Evolutionary conservation across 2,329 filamentous ascomycete genomes (phyloP), one percentile per base, ranked within the genome.

Genomic region (Alternaria ventricosa): DNA sequence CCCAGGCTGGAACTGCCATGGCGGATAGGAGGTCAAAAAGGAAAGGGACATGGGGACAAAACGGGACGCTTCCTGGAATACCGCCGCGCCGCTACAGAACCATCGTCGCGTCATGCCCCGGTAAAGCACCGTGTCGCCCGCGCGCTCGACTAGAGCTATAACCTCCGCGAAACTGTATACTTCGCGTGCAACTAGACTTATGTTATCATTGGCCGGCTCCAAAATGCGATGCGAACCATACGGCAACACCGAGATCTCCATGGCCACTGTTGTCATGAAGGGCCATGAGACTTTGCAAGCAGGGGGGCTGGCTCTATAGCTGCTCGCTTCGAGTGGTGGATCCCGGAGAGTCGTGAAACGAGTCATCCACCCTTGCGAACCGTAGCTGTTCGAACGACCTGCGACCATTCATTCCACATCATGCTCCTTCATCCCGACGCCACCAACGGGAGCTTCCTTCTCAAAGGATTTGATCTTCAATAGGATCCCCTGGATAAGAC

Each of bases 181-280:
- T 28, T 43, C 44, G 33, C 56, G 18, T 18, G 25, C 25, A 44
- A 33, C 45, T 46, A 23, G 12, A 25, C 23, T 36, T 50, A 20
- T 12, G 15, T 23, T 46, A 20, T 27, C 27, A 57, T 36, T 57
- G 54, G 54, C 45, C 22, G 20, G 8, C 15, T 47, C 30, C 13
- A 28, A 51, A 57, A 41, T 55, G 30, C 47, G 15, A 55, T 61
- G 55, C 64, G 61, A 64, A 61, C 58, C 55, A 61, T 59, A 43
- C 57, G 51, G 64, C 61, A 51, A 58, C 46, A 36, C 53, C 55
- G 49, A 57, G 41, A 59, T 62, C 41, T 28, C 44, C 55, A 49
- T 51, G 41, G 45, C 49, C 44, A 44, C 25, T 59, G 28, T 41
- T 49, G 44, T 56, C 53, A 58, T 54, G 53, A 55, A 13, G n/a